Conservation (phyloP, 805 yeast species). For the Kuraishia capsulata region DNA sequence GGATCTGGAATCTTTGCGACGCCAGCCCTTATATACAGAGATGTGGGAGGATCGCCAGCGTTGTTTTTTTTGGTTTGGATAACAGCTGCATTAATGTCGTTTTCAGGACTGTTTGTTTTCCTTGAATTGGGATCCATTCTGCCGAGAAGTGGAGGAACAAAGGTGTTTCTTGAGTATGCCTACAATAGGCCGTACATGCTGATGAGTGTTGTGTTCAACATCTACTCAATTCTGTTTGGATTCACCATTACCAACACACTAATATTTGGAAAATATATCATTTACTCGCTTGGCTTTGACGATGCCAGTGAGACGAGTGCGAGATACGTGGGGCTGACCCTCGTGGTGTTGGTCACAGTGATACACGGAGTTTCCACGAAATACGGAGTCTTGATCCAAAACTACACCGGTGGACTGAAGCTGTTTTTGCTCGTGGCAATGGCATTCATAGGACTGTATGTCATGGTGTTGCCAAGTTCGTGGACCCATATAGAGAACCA, state of each 20-base stretch:
- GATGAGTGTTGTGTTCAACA: constrained; percentile 36
- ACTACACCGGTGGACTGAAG: constrained; percentile 54
- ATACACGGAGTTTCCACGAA: constrained; percentile 53
- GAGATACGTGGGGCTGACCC: constrained; percentile 30
- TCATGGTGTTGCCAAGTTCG: constrained; percentile 36
- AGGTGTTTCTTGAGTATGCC: constrained; percentile 61
- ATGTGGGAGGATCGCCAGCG: constrained; percentile 59
- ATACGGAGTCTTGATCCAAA: constrained; percentile 54
- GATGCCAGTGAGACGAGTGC: constrained; percentile 27
- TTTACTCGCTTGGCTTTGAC: constrained; percentile 34
- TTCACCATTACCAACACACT: constrained; percentile 41
- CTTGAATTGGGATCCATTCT: constrained; percentile 63
- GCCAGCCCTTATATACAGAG: constrained; percentile 56
- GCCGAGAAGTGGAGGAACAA: constrained; percentile 71
- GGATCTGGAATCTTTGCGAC: constrained; percentile 77
- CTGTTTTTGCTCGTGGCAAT: constrained; percentile 43
- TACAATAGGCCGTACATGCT: constrained; percentile 51
- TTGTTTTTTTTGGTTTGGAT: constrained; percentile 57
- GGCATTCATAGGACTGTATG: constrained; percentile 50
- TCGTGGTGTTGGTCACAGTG: constrained; percentile 25
- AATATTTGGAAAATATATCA: constrained; percentile 44
- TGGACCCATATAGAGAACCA: constrained; percentile 35
- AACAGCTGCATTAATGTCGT: constrained; percentile 50
- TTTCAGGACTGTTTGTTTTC: constrained; percentile 58
- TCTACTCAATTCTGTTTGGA: constrained; percentile 40